Conservation (phyloP, 2,329 filamentous ascomycete species). For the Aspergillus alliaceus region DNA sequence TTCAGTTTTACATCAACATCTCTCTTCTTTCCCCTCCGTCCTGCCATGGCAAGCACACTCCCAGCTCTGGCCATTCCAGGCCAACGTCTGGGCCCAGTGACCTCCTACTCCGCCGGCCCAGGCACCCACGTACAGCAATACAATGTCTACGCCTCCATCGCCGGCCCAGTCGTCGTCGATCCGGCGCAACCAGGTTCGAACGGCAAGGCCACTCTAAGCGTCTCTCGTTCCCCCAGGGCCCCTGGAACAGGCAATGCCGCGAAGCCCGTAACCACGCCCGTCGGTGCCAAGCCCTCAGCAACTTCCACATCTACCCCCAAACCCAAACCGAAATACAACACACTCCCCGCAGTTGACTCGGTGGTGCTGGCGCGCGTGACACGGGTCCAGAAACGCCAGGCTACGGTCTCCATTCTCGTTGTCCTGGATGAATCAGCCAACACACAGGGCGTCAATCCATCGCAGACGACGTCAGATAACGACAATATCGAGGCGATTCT, state of each 20-base stretch:
- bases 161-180: slow-evolving; percentile 66
- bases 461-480: slow-evolving; percentile 32
- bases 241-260: neutral
- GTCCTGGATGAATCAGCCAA: slow-evolving; percentile 57
- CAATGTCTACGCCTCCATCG: slow-evolving; percentile 77
- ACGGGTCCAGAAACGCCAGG: slow-evolving; percentile 80
- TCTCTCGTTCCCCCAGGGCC: slow-evolving; percentile 20
- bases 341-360: slow-evolving; percentile 78
- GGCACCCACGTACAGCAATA: slow-evolving; percentile 80
- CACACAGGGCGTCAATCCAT: slow-evolving; percentile 19
- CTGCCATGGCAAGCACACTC: slow-evolving; percentile 31
- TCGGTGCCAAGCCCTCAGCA: neutral
- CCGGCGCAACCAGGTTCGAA: slow-evolving; percentile 39
- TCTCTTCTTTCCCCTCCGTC: neutral
- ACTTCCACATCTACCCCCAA: slow-evolving; percentile 10
- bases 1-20: neutral
- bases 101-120: slow-evolving; percentile 69
- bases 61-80: slow-evolving; percentile 72
- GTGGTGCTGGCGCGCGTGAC: slow-evolving; percentile 82
- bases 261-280: neutral
- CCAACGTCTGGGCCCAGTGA: slow-evolving; percentile 69
- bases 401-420: slow-evolving; percentile 80
- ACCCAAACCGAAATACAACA: slow-evolving; percentile 59
- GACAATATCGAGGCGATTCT: slow-evolving; percentile 40
- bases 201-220: slow-evolving; percentile 42